Evolutionary conservation across 768 basidiomycete species (phyloP).

Genomic region (Rhodocollybia butyracea): DNA sequence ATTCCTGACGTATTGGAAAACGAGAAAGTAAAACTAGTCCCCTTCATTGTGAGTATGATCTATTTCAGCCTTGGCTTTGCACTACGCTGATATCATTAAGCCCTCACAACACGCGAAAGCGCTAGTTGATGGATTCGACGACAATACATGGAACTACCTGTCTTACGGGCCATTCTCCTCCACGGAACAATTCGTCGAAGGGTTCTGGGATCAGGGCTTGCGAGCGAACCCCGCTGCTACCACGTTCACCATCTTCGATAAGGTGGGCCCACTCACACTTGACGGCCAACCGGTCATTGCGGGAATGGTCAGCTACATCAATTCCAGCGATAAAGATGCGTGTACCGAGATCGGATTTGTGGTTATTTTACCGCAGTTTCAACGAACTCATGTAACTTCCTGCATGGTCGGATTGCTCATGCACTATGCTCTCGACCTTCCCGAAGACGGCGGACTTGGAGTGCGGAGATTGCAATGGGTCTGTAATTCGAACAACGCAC

Average conservation of each 20-base stretch:
- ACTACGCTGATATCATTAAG: constrained; percentile 21
- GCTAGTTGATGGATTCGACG: constrained; percentile 32
- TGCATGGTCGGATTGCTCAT: constrained; percentile 51
- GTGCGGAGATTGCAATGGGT: constrained; percentile 64
- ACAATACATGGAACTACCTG: constrained; percentile 45
- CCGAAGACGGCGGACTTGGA: constrained; percentile 42
- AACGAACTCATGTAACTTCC: constrained; percentile 61
- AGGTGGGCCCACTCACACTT: constrained; percentile 26
- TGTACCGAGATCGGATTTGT: constrained; percentile 54
- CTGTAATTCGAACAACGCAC: constrained; percentile 43
- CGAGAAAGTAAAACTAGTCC: constrained; percentile 3
- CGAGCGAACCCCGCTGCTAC: constrained; percentile 29
- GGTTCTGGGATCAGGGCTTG: constrained; percentile 33
- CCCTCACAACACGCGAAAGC: constrained; percentile 40
- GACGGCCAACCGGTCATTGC: constrained; percentile 31
- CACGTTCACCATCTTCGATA: constrained; percentile 56
- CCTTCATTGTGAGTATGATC: constrained; percentile 5
- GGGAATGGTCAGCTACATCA: constrained; percentile 49
- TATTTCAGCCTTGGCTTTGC: background rate
- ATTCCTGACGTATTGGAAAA: constrained; percentile 8
- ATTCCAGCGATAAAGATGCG: constrained; percentile 38
- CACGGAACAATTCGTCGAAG: constrained; percentile 29
- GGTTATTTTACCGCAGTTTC: constrained; percentile 53
- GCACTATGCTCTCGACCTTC: constrained; percentile 39
- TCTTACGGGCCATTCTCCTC: constrained; percentile 48